Evolutionary conservation across 1,284 basidiomycete species (phyloP), one percentile per base, ranked within the genome.

Genomic region (Hemileia vastatrix): DNA sequence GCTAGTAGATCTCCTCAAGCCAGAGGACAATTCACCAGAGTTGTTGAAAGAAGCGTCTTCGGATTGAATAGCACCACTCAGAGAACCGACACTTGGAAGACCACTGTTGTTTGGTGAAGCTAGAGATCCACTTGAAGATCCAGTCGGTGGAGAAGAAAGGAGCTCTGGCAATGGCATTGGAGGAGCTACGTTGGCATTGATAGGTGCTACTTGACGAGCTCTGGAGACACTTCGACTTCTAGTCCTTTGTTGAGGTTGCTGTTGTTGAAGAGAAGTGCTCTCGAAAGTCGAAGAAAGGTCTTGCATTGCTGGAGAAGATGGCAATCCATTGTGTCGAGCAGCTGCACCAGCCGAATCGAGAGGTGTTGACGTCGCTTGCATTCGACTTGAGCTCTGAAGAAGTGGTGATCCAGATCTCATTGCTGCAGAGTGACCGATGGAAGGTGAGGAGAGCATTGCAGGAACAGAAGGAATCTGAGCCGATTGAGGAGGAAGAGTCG

Each of bases 1-100:
- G 65, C 63, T 47, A 63, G 11, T 21, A 43, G 6, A 18, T 13
- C 40, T n/a, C 45, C 44, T 51, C 21, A 43, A 31, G 32, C 18
- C 15, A 15, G 3, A 19, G 21, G n/a, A 19, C 51, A 36, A 11
- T 43, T 21, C 23, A 27, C 50, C 54, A 31, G 27, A 40, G 47
- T 43, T 11, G 27, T 27, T 27, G 11, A 40, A n/a, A 18, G 27
- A n/a, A 32, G n/a, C 19, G 19, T 50, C 31, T 49, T 21, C 58
- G 11, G 52, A 51, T 43, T 57, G 55, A 9, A 27, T 15, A 24
- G 55, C 44, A 2, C 59, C 27, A 19, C 31, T 43, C 11, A 54
- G 31, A 24, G 48, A 50, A 13, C 13, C 11, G n/a, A 11, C 48
- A 15, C 48, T 32, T 50, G 23, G 48, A 50, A 32, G 48, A 13